phyloP scores from a whole-genome alignment of 140 eudicot genomes.

The Erigeron philadelphicus region DNA sequence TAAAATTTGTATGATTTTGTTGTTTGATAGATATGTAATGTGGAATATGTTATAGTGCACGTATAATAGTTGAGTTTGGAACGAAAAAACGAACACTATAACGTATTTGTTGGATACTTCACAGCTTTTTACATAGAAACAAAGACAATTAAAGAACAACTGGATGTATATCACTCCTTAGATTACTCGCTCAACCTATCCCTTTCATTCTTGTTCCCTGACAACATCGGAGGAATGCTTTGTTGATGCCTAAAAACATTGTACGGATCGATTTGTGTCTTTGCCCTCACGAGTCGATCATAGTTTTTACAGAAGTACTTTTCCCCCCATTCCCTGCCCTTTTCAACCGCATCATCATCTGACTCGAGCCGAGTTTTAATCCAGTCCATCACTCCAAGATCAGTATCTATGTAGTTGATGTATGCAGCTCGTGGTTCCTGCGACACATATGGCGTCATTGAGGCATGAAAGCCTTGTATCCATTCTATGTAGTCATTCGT shows the following conservation, averaged over 20 bases:
- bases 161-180: constrained; percentile 15
- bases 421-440: constrained; percentile 61
- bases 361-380: constrained; percentile 18
- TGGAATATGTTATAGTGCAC: background rate
- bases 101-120: constrained; percentile 11
- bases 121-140: constrained; percentile 26
- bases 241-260: constrained; percentile 69
- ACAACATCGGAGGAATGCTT: constrained; percentile 60
- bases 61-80: background rate
- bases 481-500: constrained; percentile 40
- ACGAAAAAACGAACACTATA: constrained; percentile 1
- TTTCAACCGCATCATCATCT: constrained; percentile 39
- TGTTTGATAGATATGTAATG: no score
- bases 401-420: constrained; percentile 62
- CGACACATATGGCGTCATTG: constrained; percentile 59
- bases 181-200: constrained; percentile 19
- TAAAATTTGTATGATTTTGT: no score
- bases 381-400: constrained; percentile 50
- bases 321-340: constrained; percentile 65
- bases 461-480: constrained; percentile 51
- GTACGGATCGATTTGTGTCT: constrained; percentile 55
- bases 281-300: constrained; percentile 61
- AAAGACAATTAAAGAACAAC: constrained; percentile 1
- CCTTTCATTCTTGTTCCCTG: constrained; percentile 22
- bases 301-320: constrained; percentile 62